These are phyloP conservation scores for Tolypocladium album DNA, from an alignment of 2,329 filamentous ascomycete species.

Conservation along the genomic window DNA sequence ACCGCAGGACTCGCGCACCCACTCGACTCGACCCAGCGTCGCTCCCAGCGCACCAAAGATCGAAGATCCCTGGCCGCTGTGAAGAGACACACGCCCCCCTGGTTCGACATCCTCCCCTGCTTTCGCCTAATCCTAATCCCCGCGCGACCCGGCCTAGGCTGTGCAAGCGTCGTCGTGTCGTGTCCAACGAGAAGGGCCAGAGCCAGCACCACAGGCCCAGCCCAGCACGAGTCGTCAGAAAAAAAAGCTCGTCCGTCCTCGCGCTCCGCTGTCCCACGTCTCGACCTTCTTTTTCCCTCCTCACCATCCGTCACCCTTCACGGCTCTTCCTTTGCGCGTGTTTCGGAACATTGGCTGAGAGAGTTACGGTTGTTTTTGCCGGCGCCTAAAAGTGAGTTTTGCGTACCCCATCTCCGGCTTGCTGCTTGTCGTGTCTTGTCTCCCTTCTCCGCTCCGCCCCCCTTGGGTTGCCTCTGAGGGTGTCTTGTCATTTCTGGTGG, in stretches of 20 bases:
- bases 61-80: slow-evolving; percentile 4
- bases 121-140: slow-evolving; percentile 14
- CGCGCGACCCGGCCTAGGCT: slow-evolving; percentile 13
- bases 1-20: not conserved
- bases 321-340: slow-evolving; percentile 36
- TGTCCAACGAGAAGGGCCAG: slow-evolving; percentile 11
- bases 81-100: slow-evolving; percentile 9
- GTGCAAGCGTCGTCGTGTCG: slow-evolving; percentile 8
- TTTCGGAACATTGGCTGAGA: slow-evolving; percentile 31
- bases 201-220: slow-evolving; percentile 9
- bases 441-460: not conserved
- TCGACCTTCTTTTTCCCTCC: slow-evolving; percentile 15
- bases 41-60: not conserved
- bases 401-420: slow-evolving; percentile 4
- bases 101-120: slow-evolving; percentile 19
- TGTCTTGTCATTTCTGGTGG: not conserved
- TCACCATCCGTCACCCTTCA: slow-evolving; percentile 23
- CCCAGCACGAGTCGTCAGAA: slow-evolving; percentile 12
- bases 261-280: slow-evolving; percentile 21
- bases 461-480: not conserved
- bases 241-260: slow-evolving; percentile 24
- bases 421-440: not conserved
- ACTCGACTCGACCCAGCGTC: not conserved
- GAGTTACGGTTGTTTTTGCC: slow-evolving; percentile 35
- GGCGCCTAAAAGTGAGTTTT: slow-evolving; percentile 44